Conservation (phyloP, 768 basidiomycete genomes). For the Auriscalpium vulgare region DNA sequence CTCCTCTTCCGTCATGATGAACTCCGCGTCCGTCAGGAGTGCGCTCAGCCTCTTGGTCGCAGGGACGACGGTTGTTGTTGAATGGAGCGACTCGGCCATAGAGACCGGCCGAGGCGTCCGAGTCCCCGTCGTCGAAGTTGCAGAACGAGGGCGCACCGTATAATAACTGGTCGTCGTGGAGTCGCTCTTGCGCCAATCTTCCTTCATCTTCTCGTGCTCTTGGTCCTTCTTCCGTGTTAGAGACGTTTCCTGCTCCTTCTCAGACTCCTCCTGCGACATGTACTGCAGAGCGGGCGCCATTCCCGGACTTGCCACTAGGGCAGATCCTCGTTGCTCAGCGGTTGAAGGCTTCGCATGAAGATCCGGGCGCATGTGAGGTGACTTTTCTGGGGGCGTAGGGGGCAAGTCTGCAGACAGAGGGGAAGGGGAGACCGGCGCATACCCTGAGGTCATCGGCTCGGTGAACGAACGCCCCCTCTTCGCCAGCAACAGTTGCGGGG, state of each 20-base stretch:
- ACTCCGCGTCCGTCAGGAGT: constrained; percentile 59
- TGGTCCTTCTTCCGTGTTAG: constrained; percentile 21
- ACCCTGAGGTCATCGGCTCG: constrained; percentile 19
- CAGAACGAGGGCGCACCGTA: constrained; percentile 53
- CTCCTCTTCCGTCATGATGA: constrained; percentile 53
- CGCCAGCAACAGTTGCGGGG: background rate
- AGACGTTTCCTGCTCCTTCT: constrained; percentile 9
- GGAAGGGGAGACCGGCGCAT: constrained; percentile 10
- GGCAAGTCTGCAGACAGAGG: background rate
- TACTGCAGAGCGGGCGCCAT: constrained; percentile 52
- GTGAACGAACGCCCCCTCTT: constrained; percentile 12
- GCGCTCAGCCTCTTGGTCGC: constrained; percentile 60
- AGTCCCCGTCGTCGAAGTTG: constrained; percentile 27
- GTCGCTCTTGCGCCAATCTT: constrained; percentile 75
- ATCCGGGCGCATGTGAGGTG: background rate
- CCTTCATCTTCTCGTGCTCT: constrained; percentile 36
- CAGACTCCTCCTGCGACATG: constrained; percentile 33
- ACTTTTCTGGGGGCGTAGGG: constrained; percentile 2
- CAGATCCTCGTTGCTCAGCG: constrained; percentile 36
- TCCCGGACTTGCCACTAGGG: constrained; percentile 49
- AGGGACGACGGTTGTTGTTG: constrained; percentile 64
- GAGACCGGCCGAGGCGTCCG: constrained; percentile 67
- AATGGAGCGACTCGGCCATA: constrained; percentile 70
- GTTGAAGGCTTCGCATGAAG: background rate
- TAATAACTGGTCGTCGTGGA: constrained; percentile 66